Percentiles rank a stretch among this genome's conserved stretches.
Evolutionary conservation across 164 flowering plant genomes (phyloP).

Genomic region (Annona squamosa): DNA sequence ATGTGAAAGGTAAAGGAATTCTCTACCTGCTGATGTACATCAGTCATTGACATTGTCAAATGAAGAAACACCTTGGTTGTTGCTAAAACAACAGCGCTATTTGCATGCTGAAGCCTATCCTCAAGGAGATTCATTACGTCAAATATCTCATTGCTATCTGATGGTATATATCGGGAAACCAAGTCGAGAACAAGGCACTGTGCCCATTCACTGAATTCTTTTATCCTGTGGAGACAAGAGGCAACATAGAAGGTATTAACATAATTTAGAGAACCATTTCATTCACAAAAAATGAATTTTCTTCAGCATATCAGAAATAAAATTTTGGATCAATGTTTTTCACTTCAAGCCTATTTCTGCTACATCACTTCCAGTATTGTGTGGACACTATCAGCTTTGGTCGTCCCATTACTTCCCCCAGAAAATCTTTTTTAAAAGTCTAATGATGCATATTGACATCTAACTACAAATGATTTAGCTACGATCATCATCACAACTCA

Average conservation of each 20-base stretch:
- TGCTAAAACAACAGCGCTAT: conserved; percentile 96
- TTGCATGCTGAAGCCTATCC: conserved; percentile 99
- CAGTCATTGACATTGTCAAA: conserved; percentile 90
- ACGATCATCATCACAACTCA: background rate
- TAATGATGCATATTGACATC: background rate
- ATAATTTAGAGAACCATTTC: background rate
- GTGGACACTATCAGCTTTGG: no score
- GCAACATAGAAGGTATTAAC: background rate
- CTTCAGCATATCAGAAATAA: no score
- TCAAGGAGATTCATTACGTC: conserved; percentile 98
- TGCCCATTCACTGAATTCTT: conserved; percentile 97
- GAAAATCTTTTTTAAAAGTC: no score
- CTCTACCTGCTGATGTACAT: conserved; percentile 96
- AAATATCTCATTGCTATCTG: conserved; percentile 89
- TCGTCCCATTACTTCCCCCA: no score
- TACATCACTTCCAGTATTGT: no score
- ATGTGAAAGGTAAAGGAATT: background rate
- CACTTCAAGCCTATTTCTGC: no score
- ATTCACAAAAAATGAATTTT: background rate
- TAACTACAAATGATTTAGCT: background rate
- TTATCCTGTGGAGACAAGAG: conserved; percentile 56
- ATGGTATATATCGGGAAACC: conserved; percentile 79
- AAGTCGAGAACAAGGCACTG: conserved; percentile 90
- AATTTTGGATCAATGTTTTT: no score
- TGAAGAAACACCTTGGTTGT: conserved; percentile 87